These are phyloP conservation scores for Coprinopsis strossmayeri DNA, from an alignment of 768 basidiomycete species.

Conservation along the genomic window DNA sequence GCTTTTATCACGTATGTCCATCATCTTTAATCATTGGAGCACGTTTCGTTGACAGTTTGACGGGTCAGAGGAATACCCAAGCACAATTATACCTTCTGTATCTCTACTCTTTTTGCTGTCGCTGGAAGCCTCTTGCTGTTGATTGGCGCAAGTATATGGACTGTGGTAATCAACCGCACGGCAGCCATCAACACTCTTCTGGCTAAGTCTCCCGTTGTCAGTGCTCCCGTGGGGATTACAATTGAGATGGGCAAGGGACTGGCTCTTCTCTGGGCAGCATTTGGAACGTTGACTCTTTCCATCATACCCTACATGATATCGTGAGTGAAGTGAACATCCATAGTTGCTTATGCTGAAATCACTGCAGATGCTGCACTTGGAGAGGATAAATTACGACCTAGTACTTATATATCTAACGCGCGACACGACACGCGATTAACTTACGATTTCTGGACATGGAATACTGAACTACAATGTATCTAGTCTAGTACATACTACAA, in stretches of 20 bases:
- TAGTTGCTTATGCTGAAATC: not conserved
- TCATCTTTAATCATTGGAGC: slow-evolving; percentile 5
- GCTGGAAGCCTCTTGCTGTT: slow-evolving; percentile 57
- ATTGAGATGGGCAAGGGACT: slow-evolving; percentile 58
- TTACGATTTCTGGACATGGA: too few species aligned
- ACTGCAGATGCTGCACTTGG: slow-evolving; percentile 68
- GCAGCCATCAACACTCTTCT: slow-evolving; percentile 52
- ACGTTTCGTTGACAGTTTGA: too few species aligned
- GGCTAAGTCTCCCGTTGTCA: slow-evolving; percentile 22
- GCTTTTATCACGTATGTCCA: slow-evolving; percentile 59
- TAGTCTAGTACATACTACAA: too few species aligned
- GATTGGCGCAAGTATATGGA: slow-evolving; percentile 73
- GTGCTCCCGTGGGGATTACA: slow-evolving; percentile 51
- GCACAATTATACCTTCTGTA: slow-evolving; percentile 57
- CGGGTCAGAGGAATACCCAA: slow-evolving; percentile 65
- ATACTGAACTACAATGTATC: too few species aligned
- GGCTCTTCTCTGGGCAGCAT: slow-evolving; percentile 69
- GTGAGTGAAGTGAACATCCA: slow-evolving; percentile 30
- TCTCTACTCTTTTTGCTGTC: slow-evolving; percentile 58
- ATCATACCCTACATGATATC: slow-evolving; percentile 73
- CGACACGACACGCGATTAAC: slow-evolving; percentile 5
- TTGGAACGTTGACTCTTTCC: slow-evolving; percentile 58
- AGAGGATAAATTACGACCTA: slow-evolving; percentile 43
- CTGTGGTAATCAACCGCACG: slow-evolving; percentile 60
- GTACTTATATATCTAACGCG: slow-evolving; percentile 2